Evolutionary conservation across 164 flowering plant genomes (phyloP).

Genomic region (Tinospora cordifolia): DNA sequence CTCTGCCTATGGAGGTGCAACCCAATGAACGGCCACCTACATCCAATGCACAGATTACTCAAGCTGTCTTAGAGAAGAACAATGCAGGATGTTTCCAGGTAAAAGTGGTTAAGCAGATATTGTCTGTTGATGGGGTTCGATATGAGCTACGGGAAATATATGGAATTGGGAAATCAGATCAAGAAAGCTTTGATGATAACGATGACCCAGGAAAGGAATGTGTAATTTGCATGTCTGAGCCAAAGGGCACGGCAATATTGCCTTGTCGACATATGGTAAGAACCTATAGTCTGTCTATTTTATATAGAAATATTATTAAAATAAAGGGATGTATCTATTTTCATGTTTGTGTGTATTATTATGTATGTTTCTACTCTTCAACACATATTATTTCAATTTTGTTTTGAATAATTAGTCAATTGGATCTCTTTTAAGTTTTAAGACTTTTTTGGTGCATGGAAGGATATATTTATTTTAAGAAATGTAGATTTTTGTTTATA

Average conservation of each 20-base stretch:
- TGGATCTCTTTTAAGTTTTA: too few relatives aligned
- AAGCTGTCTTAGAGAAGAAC: conserved; percentile 62
- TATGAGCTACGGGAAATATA: conserved; percentile 82
- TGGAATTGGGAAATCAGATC: conserved; percentile 59
- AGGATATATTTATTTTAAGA: too few relatives aligned
- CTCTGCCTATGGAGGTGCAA: conserved; percentile 23
- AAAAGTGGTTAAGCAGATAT: conserved; percentile 61
- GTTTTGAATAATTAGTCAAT: too few relatives aligned
- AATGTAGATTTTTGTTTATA: too few relatives aligned
- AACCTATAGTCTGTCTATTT: too few relatives aligned
- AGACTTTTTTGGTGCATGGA: too few relatives aligned
- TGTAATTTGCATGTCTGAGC: conserved; percentile 91
- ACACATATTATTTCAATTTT: too few relatives aligned
- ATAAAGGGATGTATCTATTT: too few relatives aligned
- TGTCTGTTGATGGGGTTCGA: conserved; percentile 67
- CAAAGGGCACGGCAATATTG: conserved; percentile 75
- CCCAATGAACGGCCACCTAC: conserved; percentile 22
- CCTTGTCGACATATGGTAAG: conserved; percentile 98
- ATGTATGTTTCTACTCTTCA: too few relatives aligned
- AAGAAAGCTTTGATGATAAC: conserved; percentile 39
- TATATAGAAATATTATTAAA: too few relatives aligned
- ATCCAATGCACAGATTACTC: conserved; percentile 66
- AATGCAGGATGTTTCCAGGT: conserved; percentile 41
- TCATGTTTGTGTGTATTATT: too few relatives aligned
- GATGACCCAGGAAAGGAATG: conserved; percentile 64